These are phyloP conservation scores for Colletotrichum scovillei DNA, from an alignment of 2,329 filamentous ascomycete species.

Conservation along the genomic window DNA sequence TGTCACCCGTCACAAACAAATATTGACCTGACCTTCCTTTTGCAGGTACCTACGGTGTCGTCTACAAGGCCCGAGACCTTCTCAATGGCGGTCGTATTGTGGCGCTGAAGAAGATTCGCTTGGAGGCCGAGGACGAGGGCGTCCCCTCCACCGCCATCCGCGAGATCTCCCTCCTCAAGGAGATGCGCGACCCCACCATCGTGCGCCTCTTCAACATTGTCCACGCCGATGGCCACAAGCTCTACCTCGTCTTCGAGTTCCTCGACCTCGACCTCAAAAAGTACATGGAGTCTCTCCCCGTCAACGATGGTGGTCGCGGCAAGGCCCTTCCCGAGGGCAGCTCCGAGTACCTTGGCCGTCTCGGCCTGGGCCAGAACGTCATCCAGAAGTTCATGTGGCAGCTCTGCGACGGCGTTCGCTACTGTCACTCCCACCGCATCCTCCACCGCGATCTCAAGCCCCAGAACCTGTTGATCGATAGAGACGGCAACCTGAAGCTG, in stretches of 20 bases:
- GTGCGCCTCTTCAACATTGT: constrained; percentile 91
- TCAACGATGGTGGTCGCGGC: constrained; percentile 85
- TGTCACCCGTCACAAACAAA: background rate
- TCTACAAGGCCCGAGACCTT: constrained; percentile 93
- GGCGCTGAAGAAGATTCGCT: constrained; percentile 93
- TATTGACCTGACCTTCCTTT: constrained; percentile 12
- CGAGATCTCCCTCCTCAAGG: constrained; percentile 93
- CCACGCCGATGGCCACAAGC: constrained; percentile 92
- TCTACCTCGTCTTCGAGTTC: constrained; percentile 93
- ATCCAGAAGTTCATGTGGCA: constrained; percentile 95
- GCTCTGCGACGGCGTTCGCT: constrained; percentile 84
- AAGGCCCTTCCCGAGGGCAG: constrained; percentile 86
- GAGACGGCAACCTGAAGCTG: constrained; percentile 88
- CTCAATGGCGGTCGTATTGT: constrained; percentile 86
- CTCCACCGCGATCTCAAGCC: constrained; percentile 91
- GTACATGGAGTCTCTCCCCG: constrained; percentile 92
- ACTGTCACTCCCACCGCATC: constrained; percentile 90
- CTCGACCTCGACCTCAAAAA: constrained; percentile 94
- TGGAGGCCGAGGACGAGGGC: constrained; percentile 94
- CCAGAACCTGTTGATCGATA: constrained; percentile 88
- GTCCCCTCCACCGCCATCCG: constrained; percentile 93
- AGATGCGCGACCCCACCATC: constrained; percentile 93
- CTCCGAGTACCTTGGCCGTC: constrained; percentile 68
- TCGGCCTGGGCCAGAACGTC: constrained; percentile 83
- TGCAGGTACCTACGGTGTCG: constrained; percentile 90